These are phyloP conservation scores for Rosa chinensis DNA, from an alignment of 306 rosid genomes.

Conservation along the genomic window DNA sequence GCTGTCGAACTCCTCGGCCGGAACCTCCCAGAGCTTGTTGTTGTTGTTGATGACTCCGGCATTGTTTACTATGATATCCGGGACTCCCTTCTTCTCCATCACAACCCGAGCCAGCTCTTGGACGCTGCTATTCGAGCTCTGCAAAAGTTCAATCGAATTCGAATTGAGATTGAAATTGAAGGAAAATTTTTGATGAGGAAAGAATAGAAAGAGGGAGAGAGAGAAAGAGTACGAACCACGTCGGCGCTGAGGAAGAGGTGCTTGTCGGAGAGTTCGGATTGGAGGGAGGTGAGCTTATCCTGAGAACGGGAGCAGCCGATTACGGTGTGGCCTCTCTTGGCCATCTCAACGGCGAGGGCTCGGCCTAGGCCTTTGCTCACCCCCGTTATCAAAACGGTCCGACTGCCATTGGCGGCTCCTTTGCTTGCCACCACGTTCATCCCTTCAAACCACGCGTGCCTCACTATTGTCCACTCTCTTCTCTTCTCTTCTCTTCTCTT, in stretches of 20 bases:
- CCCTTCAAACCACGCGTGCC: background rate
- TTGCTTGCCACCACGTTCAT: conserved; percentile 19
- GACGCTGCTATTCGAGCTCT: conserved; percentile 58
- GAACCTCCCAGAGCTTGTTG: conserved; percentile 89
- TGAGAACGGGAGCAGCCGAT: conserved; percentile 82
- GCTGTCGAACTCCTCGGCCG: conserved; percentile 60
- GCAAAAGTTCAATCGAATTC: background rate
- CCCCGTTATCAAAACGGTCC: conserved; percentile 69
- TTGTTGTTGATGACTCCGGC: conserved; percentile 85
- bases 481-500: too few relatives aligned
- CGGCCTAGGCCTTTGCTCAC: conserved; percentile 75
- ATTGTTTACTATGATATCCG: conserved; percentile 77
- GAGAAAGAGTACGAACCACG: conserved; percentile 36
- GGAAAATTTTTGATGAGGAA: too few relatives aligned
- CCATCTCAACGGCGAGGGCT: conserved; percentile 71
- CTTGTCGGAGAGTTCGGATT: conserved; percentile 43
- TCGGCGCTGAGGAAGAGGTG: conserved; percentile 65
- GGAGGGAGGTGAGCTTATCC: conserved; percentile 59
- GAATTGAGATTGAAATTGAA: background rate
- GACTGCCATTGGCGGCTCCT: conserved; percentile 18
- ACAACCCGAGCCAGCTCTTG: conserved; percentile 58
- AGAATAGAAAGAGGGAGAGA: background rate
- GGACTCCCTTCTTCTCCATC: conserved; percentile 51
- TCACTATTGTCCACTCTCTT: too few relatives aligned
- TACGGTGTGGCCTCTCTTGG: conserved; percentile 66